These are phyloP conservation scores for Coniella vitis DNA, from an alignment of 2,329 filamentous ascomycete genomes.

Conservation along the genomic window DNA sequence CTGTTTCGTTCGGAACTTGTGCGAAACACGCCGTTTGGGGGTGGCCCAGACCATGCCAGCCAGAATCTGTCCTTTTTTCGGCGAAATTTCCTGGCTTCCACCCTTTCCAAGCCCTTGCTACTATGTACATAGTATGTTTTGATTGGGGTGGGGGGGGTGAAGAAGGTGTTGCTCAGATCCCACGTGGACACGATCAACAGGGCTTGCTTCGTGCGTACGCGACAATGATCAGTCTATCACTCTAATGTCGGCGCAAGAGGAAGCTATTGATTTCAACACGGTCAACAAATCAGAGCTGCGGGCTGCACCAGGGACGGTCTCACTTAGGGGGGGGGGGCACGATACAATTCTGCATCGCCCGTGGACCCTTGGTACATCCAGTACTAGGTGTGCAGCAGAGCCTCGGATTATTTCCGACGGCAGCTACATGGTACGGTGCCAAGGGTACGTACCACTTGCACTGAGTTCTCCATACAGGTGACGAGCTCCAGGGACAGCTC, in stretches of 20 bases:
- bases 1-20: constrained; percentile 14
- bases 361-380: neutral
- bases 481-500: too few species aligned
- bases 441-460: neutral
- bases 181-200: neutral
- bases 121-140: too few species aligned
- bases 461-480: too few species aligned
- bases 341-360: neutral
- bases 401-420: constrained; percentile 15
- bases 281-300: neutral
- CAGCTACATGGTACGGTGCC: too few species aligned
- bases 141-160: neutral
- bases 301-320: neutral
- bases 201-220: too few species aligned
- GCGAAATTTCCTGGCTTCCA: constrained; percentile 7
- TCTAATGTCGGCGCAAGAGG: neutral
- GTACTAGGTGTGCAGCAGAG: constrained; percentile 3
- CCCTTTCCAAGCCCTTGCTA: neutral
- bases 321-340: neutral
- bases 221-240: neutral
- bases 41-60: constrained; percentile 3
- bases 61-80: neutral
- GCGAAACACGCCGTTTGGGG: constrained; percentile 13
- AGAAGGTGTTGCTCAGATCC: neutral
- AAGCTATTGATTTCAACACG: neutral